Evolutionary conservation across 2,329 filamentous ascomycete species (phyloP).

Genomic region (Seiridium cupressi): DNA sequence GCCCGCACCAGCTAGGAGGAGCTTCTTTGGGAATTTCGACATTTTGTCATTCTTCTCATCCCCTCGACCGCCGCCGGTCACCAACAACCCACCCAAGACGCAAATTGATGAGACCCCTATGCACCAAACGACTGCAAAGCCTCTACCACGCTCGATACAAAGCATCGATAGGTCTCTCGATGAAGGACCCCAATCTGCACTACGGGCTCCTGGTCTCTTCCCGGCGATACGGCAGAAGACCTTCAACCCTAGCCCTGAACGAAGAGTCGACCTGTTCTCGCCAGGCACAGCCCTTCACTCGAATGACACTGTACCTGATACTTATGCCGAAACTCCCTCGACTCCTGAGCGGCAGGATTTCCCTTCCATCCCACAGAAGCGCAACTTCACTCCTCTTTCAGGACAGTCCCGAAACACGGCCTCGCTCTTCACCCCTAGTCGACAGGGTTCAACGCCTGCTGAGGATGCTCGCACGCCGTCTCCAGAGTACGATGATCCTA

Average conservation of each 20-base stretch:
- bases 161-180: constrained; percentile 15
- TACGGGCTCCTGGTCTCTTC: constrained; percentile 28
- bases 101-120: constrained; percentile 1
- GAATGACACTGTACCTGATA: constrained; percentile 23
- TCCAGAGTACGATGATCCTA: background rate
- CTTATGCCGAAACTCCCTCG: constrained; percentile 20
- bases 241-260: constrained; percentile 28
- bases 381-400: constrained; percentile 45
- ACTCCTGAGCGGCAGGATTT: constrained; percentile 31
- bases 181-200: constrained; percentile 24
- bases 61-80: constrained; percentile 39
- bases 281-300: constrained; percentile 23
- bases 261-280: constrained; percentile 34
- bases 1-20: constrained; percentile 18
- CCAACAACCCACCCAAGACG: constrained; percentile 11
- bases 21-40: constrained; percentile 37
- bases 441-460: constrained; percentile 7
- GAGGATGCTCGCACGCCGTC: constrained; percentile 6
- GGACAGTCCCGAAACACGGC: constrained; percentile 27
- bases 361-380: constrained; percentile 42
- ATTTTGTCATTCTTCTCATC: constrained; percentile 59
- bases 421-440: constrained; percentile 36
- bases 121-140: constrained; percentile 1
- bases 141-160: constrained; percentile 15
- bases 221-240: constrained; percentile 32